These are phyloP conservation scores for Colletotrichum filicis DNA, from an alignment of 2,329 filamentous ascomycete genomes.

Conservation along the genomic window DNA sequence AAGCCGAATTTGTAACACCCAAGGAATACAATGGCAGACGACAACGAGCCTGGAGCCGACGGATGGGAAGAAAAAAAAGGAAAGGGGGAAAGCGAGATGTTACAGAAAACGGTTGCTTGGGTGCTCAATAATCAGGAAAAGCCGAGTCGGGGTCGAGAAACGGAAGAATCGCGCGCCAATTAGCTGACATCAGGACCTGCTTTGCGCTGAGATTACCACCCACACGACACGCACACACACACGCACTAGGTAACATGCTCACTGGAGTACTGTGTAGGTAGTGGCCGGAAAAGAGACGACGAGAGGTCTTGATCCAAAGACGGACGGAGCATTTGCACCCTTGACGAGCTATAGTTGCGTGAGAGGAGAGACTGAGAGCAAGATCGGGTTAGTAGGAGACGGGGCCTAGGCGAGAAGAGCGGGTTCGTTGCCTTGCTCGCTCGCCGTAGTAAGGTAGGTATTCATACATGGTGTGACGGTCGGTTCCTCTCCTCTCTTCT, in stretches of 20 bases:
- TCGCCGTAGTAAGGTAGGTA: not conserved
- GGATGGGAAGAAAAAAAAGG: conserved; percentile 12
- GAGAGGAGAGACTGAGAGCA: not conserved
- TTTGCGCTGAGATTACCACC: conserved; percentile 33
- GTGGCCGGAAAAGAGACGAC: not conserved
- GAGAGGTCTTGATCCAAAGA: not conserved
- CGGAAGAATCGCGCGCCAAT: conserved; percentile 30
- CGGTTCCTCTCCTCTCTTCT: conserved; percentile 1
- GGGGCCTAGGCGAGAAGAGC: not conserved
- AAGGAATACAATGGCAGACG: not conserved
- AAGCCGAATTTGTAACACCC: conserved; percentile 19
- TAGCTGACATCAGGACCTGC: conserved; percentile 33
- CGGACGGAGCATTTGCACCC: not conserved
- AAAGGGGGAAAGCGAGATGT: conserved; percentile 29
- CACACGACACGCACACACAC: conserved; percentile 25
- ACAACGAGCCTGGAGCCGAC: not conserved
- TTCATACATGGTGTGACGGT: conserved; percentile 10
- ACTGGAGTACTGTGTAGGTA: not conserved
- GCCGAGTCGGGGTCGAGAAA: conserved; percentile 16
- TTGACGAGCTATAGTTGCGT: not conserved
- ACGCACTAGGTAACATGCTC: conserved; percentile 22
- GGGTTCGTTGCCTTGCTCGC: not conserved
- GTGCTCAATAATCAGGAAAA: conserved; percentile 23
- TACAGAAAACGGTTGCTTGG: conserved; percentile 31
- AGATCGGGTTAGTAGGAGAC: not conserved